phyloP scores from a whole-genome alignment of 306 rosid species.

The Sophora flavescens region DNA sequence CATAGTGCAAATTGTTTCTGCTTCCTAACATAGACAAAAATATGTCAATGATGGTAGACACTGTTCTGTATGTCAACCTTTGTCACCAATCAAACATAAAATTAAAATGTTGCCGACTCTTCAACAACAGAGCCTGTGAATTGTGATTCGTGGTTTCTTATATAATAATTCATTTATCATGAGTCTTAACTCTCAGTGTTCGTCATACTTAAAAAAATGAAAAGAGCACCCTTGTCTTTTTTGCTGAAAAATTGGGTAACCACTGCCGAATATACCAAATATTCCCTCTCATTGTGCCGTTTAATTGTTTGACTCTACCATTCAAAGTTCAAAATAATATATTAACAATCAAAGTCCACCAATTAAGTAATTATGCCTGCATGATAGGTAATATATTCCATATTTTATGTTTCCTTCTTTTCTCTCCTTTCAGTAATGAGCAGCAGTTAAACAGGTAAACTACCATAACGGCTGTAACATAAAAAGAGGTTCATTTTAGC shows the following conservation, averaged over 20 bases:
- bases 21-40: background rate
- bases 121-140: conserved; percentile 1
- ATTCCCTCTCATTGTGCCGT: conserved; percentile 37
- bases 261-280: conserved; percentile 44
- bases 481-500: background rate
- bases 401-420: conserved; percentile 9
- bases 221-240: conserved; percentile 47
- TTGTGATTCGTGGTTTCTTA: conserved; percentile 22
- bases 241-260: conserved; percentile 27
- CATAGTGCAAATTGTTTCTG: background rate
- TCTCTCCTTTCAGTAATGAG: background rate
- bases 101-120: conserved; percentile 48
- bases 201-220: conserved; percentile 8
- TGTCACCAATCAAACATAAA: conserved; percentile 12
- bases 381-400: conserved; percentile 8
- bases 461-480: background rate
- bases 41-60: conserved; percentile 6
- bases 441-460: conserved; percentile 12
- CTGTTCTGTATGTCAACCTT: conserved; percentile 34
- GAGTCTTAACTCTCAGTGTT: background rate
- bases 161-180: background rate
- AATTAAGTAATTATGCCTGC: conserved; percentile 44
- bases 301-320: conserved; percentile 50
- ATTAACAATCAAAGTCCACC: conserved; percentile 35
- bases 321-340: conserved; percentile 16